Percentiles rank a stretch among this genome's conserved stretches.
Evolutionary conservation across 768 basidiomycete species (phyloP).

Genomic region (Pilatotrama ljubarskyi): DNA sequence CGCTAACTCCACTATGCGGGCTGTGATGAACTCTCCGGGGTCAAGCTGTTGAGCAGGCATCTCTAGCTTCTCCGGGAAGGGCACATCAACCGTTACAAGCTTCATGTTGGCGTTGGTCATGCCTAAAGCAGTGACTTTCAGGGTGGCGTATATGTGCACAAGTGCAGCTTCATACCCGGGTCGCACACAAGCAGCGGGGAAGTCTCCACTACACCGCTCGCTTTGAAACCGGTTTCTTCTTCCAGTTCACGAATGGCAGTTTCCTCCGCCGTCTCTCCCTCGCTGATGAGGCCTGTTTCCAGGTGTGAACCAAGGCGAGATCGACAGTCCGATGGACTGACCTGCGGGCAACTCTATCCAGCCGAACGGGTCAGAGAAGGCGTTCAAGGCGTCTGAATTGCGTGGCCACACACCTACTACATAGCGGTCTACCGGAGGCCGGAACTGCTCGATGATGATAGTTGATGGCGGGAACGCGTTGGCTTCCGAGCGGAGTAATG

Average conservation of each 20-base stretch:
- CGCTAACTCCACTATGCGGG: slow-evolving; percentile 65
- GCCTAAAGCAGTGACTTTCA: slow-evolving; percentile 43
- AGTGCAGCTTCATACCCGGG: slow-evolving; percentile 53
- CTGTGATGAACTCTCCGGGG: slow-evolving; percentile 82
- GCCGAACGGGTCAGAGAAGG: background rate
- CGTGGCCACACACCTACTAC: slow-evolving; percentile 56
- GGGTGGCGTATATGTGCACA: background rate
- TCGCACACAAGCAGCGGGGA: slow-evolving; percentile 66
- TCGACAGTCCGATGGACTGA: slow-evolving; percentile 18
- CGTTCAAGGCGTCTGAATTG: background rate
- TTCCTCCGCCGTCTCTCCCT: slow-evolving; percentile 76
- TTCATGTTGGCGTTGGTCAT: slow-evolving; percentile 97
- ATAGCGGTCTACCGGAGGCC: slow-evolving; percentile 79
- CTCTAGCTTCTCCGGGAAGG: slow-evolving; percentile 65
- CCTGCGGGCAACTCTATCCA: slow-evolving; percentile 58
- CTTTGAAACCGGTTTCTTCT: slow-evolving; percentile 91
- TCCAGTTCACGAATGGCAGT: slow-evolving; percentile 86
- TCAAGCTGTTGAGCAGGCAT: slow-evolving; percentile 77
- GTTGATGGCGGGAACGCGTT: slow-evolving; percentile 74
- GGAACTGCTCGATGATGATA: slow-evolving; percentile 88
- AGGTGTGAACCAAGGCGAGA: slow-evolving; percentile 1
- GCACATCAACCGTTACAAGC: slow-evolving; percentile 70
- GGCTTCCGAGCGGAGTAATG: slow-evolving; percentile 74
- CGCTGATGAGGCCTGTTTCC: slow-evolving; percentile 74
- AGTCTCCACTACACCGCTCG: slow-evolving; percentile 59